Evolutionary conservation across 2,329 filamentous ascomycete species (phyloP).

Genomic region (Cryphonectria carpinicola): DNA sequence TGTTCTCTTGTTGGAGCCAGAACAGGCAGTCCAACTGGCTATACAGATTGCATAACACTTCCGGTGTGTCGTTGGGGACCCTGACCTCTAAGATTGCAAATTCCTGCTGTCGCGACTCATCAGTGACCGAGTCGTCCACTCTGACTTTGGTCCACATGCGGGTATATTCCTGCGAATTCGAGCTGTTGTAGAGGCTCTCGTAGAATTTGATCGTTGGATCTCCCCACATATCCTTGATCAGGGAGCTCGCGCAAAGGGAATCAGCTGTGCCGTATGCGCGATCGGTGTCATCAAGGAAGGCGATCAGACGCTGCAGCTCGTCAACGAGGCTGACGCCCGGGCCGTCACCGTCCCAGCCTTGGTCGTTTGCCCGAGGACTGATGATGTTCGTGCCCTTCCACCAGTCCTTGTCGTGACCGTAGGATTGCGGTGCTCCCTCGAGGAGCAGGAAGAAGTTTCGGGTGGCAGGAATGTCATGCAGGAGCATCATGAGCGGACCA

Average conservation of each 20-base stretch:
- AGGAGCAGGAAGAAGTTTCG: constrained; percentile 57
- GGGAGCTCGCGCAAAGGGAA: constrained; percentile 43
- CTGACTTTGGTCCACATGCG: constrained; percentile 26
- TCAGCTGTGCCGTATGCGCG: constrained; percentile 62
- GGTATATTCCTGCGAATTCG: constrained; percentile 25
- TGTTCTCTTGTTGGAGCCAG: constrained; percentile 32
- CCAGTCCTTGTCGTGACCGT: constrained; percentile 62
- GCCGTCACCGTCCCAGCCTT: constrained; percentile 36
- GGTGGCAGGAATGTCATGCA: constrained; percentile 62
- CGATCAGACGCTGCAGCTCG: constrained; percentile 65
- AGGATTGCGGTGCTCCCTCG: constrained; percentile 48
- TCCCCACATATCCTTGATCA: constrained; percentile 39
- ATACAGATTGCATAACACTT: constrained; percentile 63
- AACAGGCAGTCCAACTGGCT: constrained; percentile 42
- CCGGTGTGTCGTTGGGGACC: constrained; percentile 81
- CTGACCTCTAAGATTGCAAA: constrained; percentile 33
- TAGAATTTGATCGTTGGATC: constrained; percentile 51
- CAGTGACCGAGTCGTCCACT: constrained; percentile 15
- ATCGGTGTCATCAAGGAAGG: constrained; percentile 64
- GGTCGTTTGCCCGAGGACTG: constrained; percentile 39
- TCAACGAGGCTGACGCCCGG: constrained; percentile 41
- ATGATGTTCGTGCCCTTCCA: constrained; percentile 62
- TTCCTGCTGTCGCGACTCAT: constrained; percentile 15
- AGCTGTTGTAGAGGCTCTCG: constrained; percentile 41
- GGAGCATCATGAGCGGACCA: constrained; percentile 60